These are phyloP conservation scores for Botrytis fabae DNA, from an alignment of 2,329 filamentous ascomycete species.

Conservation along the genomic window DNA sequence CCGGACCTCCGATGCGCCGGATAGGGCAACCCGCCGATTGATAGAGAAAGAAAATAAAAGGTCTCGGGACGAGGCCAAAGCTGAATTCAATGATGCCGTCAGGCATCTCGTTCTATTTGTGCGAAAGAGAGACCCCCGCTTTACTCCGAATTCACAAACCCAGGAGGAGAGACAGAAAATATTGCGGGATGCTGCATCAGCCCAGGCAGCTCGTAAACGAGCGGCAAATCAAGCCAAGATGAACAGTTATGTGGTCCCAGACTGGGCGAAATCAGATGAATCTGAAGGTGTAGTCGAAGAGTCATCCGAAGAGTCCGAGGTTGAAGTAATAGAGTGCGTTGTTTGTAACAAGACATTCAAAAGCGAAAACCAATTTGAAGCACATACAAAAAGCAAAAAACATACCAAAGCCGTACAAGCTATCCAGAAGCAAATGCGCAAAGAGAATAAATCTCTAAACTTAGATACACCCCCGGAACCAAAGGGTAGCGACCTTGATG, in stretches of 20 bases:
- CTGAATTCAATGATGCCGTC: conserved; percentile 92
- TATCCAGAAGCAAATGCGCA: conserved; percentile 77
- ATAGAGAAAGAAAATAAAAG: conserved; percentile 97
- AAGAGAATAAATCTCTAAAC: conserved; percentile 67
- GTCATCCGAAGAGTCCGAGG: conserved; percentile 52
- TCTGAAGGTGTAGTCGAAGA: conserved; percentile 57
- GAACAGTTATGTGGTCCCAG: conserved; percentile 62
- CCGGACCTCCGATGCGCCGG: conserved; percentile 79
- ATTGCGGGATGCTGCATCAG: conserved; percentile 74
- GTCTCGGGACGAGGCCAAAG: conserved; percentile 74
- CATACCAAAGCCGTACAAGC: conserved; percentile 84
- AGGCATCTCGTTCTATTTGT: conserved; percentile 83
- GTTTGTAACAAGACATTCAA: conserved; percentile 80
- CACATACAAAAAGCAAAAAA: conserved; percentile 96
- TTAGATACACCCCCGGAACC: conserved; percentile 41
- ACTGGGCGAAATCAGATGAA: conserved; percentile 70
- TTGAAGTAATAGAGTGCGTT: conserved; percentile 69
- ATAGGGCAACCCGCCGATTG: conserved; percentile 74
- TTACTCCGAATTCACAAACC: conserved; percentile 72
- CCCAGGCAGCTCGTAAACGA: conserved; percentile 80
- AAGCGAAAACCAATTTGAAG: conserved; percentile 87
- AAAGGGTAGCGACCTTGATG: conserved; percentile 21
- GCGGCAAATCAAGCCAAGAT: conserved; percentile 78
- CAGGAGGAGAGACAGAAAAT: conserved; percentile 78
- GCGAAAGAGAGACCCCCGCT: conserved; percentile 87